Evolutionary conservation across 2,329 filamentous ascomycete species (phyloP).

Genomic region (Dichotomopilus funicola): DNA sequence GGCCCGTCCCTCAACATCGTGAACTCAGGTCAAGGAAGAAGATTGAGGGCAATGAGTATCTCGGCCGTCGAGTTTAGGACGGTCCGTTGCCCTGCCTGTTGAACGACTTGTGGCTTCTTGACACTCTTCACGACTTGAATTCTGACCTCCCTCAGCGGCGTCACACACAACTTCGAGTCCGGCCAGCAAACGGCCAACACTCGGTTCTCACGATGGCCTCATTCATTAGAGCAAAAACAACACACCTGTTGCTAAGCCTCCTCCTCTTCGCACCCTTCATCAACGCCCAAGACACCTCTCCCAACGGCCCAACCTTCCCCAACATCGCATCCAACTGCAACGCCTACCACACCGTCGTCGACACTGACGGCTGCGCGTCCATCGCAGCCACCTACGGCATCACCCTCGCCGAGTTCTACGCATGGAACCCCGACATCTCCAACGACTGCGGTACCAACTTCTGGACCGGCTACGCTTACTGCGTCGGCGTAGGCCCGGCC

Average conservation of each 20-base stretch:
- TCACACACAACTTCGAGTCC: no score
- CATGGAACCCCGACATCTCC: neutral
- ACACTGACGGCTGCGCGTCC: neutral
- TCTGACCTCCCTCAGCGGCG: no score
- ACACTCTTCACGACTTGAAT: no score
- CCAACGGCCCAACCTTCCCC: neutral
- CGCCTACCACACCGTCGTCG: neutral
- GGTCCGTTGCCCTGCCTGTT: no score
- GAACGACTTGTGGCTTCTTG: no score
- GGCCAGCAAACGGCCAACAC: no score
- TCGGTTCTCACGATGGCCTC: neutral
- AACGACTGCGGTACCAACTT: neutral
- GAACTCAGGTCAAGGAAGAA: neutral
- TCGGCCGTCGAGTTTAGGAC: neutral
- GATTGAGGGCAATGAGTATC: neutral
- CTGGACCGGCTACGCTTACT: neutral
- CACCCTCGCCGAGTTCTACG: neutral
- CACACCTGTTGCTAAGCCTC: neutral
- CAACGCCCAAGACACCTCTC: neutral
- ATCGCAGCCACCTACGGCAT: neutral
- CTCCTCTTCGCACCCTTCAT: neutral
- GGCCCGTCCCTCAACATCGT: neutral
- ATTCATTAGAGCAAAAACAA: neutral
- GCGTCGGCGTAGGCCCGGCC: neutral
- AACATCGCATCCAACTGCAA: slow-evolving; percentile 15